phyloP scores from a whole-genome alignment of 192 early-diverging fungal genomes.

The Backusella liffmaniae region DNA sequence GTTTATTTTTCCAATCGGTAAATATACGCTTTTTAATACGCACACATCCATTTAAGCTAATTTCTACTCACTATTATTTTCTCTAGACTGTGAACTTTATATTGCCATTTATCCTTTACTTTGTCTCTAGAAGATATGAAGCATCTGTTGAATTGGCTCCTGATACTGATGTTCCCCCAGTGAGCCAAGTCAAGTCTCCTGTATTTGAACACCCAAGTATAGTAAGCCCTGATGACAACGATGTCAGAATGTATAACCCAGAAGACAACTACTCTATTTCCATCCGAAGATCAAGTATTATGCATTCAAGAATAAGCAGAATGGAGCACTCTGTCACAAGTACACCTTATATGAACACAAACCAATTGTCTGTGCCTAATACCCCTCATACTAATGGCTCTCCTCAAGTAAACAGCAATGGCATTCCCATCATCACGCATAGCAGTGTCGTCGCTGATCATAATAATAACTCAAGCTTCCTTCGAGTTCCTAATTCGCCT shows the following conservation, averaged over 20 bases:
- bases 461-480: not conserved
- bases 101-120: constrained; percentile 64
- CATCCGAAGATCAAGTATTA: constrained; percentile 17
- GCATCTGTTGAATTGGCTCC: constrained; percentile 23
- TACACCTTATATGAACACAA: not conserved
- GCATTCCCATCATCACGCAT: not conserved
- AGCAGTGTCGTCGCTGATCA: not conserved
- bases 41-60: not conserved
- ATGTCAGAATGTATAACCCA: constrained; percentile 27
- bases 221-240: constrained; percentile 15
- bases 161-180: not conserved
- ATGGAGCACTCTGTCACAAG: constrained; percentile 8
- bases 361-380: not conserved
- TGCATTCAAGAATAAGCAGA: constrained; percentile 19
- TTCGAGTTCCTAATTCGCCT: not conserved
- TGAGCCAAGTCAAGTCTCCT: not conserved
- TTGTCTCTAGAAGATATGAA: constrained; percentile 47
- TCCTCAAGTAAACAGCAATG: not conserved
- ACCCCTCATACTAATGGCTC: not conserved
- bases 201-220: not conserved
- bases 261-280: constrained; percentile 24
- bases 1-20: constrained; percentile 60
- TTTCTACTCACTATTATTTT: not conserved
- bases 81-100: constrained; percentile 61
- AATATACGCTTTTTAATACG: not conserved